These are phyloP conservation scores for Rosa persica DNA, from an alignment of 306 rosid genomes.

Conservation along the genomic window DNA sequence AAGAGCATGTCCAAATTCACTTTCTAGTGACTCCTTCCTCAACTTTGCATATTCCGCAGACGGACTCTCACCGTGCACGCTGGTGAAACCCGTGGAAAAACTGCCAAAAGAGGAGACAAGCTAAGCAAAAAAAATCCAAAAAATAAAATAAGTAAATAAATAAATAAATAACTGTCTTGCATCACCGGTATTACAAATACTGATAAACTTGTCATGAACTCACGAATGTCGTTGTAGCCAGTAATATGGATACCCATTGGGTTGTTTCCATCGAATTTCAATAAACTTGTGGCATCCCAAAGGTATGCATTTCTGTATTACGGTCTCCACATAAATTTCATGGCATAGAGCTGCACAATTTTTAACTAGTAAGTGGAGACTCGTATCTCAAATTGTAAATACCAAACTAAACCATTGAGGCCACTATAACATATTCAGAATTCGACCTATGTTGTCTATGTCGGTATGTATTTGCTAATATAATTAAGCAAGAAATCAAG, in stretches of 20 bases:
- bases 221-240: conserved; percentile 57
- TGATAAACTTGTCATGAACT: conserved; percentile 31
- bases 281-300: conserved; percentile 38
- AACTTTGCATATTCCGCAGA: conserved; percentile 84
- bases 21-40: conserved; percentile 85
- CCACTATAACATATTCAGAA: background rate
- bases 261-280: conserved; percentile 34
- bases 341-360: conserved; percentile 48
- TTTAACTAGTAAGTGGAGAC: background rate
- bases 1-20: conserved; percentile 71
- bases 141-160: background rate
- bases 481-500: background rate
- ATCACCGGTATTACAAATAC: background rate
- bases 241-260: conserved; percentile 34
- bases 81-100: conserved; percentile 76
- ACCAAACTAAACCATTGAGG: too few species aligned
- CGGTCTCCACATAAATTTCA: conserved; percentile 29
- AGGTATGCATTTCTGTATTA: conserved; percentile 43
- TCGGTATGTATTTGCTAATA: background rate
- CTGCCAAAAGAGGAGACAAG: conserved; percentile 42
- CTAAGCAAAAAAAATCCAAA: conserved; percentile 10
- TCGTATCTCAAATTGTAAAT: too few species aligned
- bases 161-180: too few species aligned
- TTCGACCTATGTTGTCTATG: background rate
- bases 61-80: conserved; percentile 91